These are phyloP conservation scores for Aquilaria malaccensis DNA, from an alignment of 345 rosid genomes.

Conservation along the genomic window DNA sequence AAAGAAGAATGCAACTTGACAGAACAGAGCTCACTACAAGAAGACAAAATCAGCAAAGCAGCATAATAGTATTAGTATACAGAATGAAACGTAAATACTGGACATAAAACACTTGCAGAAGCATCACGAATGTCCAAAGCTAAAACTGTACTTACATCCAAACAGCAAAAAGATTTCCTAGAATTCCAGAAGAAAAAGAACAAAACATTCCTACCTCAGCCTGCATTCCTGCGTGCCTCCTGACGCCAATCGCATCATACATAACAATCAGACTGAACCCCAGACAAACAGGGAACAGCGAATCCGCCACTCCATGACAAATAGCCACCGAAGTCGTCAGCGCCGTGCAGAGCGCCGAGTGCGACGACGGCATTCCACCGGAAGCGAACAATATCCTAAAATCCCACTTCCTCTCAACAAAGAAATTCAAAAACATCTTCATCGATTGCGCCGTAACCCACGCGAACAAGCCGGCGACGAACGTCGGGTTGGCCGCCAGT, in stretches of 20 bases:
- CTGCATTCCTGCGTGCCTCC: conserved; percentile 98
- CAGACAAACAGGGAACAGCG: conserved; percentile 86
- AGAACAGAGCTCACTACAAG: background rate
- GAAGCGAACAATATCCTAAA: conserved; percentile 61
- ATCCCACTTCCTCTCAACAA: conserved; percentile 88
- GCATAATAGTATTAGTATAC: too few species aligned
- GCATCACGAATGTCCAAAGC: conserved; percentile 1
- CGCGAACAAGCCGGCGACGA: conserved; percentile 70
- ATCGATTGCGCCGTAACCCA: conserved; percentile 71
- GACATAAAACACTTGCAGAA: background rate
- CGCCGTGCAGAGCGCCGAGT: conserved; percentile 83
- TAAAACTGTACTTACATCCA: background rate
- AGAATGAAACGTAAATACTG: too few species aligned
- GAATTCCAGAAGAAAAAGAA: too few species aligned
- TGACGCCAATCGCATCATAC: conserved; percentile 93
- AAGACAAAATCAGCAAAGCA: too few species aligned
- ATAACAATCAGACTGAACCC: conserved; percentile 91
- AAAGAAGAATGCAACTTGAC: background rate
- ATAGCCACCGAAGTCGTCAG: conserved; percentile 91
- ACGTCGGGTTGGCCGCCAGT: conserved; percentile 76
- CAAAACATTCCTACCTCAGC: conserved; percentile 53
- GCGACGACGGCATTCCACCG: conserved; percentile 98
- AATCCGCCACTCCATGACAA: conserved; percentile 85
- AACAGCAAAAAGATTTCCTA: too few species aligned
- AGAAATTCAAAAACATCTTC: conserved; percentile 72